phyloP scores from a whole-genome alignment of 331 rosid species.

The Malus hybrid region DNA sequence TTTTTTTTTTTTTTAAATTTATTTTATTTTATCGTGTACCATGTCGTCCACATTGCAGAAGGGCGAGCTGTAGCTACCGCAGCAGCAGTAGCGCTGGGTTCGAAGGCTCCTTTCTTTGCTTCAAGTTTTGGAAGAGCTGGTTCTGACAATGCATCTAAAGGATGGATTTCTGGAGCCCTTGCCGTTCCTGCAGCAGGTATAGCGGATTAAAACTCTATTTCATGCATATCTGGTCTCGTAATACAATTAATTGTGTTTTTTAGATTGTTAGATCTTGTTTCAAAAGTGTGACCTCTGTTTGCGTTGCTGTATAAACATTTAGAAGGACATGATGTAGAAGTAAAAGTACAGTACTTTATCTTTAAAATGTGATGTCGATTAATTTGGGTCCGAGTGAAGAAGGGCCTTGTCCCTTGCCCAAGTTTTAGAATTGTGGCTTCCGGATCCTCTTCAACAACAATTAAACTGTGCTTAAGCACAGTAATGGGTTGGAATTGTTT shows the following conservation, averaged over 20 bases:
- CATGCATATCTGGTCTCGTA: background rate
- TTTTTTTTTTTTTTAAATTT: background rate
- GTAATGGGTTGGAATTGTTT: background rate
- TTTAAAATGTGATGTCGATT: background rate
- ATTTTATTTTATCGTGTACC: background rate
- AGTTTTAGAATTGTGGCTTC: conserved; percentile 26
- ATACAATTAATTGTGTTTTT: background rate
- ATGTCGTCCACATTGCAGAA: conserved; percentile 30
- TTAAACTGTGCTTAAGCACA: background rate
- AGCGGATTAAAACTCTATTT: background rate
- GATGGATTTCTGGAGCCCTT: conserved; percentile 73
- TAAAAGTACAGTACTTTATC: background rate
- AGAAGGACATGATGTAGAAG: conserved; percentile 1
- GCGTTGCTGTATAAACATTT: background rate
- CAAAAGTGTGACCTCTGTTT: background rate
- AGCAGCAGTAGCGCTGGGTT: conserved; percentile 40
- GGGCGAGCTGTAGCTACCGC: conserved; percentile 65
- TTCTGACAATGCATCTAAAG: conserved; percentile 35
- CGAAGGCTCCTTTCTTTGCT: conserved; percentile 34
- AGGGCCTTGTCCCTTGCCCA: conserved; percentile 27
- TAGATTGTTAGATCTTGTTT: background rate
- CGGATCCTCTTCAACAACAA: conserved; percentile 18
- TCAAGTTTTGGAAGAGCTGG: conserved; percentile 36
- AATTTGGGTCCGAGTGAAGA: background rate
- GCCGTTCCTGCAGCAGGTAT: conserved; percentile 84